Evolutionary conservation across 768 basidiomycete genomes (phyloP), one percentile per base, ranked within the genome.

Genomic region (Lentinula edodes): DNA sequence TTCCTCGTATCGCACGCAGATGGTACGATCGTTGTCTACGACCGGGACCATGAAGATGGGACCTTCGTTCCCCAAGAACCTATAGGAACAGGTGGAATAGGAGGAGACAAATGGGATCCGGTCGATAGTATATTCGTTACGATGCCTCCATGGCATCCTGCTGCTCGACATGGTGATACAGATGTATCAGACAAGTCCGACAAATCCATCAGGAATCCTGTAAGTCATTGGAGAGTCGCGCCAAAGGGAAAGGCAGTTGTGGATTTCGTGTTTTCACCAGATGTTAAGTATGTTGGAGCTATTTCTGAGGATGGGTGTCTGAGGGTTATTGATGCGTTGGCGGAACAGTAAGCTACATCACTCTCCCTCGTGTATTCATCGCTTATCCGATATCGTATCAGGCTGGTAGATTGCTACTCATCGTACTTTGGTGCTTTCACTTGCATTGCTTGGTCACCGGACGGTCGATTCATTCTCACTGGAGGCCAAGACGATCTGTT

Each of bases 401-500:
- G 95, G 67, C 81, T 98, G n/a, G 83, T 94, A 18, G 94, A 98
- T 70, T 92, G 91, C 64, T 98, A 92, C 69, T 87, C 92, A 0
- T 93, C 94, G 3, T 99, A 99, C 72, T 99, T 98, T 68, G 96
- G 95, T 15, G 82, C 92, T 1, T 71, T 99, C 39, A 95, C 88
- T 3, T 92, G 89, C 65, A 88, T 98, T 1, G 86, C 92, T 0
- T 98, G 95, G 95, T 95, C 94, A 2, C 95, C 95, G 0, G 95
- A 98, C 71, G 92, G 93, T 12, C 85, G 95, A 18, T 98, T 96
- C 70, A 89, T 99, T 52, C 74, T 97, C 62, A 93, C 93, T 1
- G 97, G 95, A 12, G 97, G 97, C 0, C 95, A 99, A 78, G 97
- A 99, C 69, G 97, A 99, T 69, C 81, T 98, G 9, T 75, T 97